Percentiles rank a stretch among this genome's conserved stretches.
phyloP scores from a whole-genome alignment of 805 yeast genomes.

The Hanseniaspora clermontiae region DNA sequence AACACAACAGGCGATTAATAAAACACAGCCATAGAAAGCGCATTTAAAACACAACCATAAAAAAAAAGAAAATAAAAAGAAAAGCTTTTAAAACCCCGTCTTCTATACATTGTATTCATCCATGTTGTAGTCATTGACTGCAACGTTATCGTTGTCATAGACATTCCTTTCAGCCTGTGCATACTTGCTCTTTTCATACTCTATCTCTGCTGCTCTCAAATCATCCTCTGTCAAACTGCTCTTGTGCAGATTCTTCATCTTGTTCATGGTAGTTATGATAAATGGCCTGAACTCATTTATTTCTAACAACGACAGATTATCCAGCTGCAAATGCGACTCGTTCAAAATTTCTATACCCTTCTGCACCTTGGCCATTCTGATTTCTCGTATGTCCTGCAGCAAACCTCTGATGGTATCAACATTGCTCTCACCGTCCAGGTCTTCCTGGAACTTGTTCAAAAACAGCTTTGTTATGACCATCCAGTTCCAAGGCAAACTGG shows the following conservation, averaged over 20 bases:
- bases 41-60: not conserved
- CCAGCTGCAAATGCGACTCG: slow-evolving; percentile 70
- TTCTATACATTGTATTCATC: not conserved
- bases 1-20: not conserved
- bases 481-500: slow-evolving; percentile 80
- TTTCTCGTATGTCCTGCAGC: slow-evolving; percentile 74
- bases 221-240: slow-evolving; percentile 14
- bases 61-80: too few species aligned
- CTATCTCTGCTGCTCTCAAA: not conserved
- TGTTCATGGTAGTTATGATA: slow-evolving; percentile 67
- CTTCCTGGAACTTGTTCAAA: slow-evolving; percentile 60
- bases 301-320: slow-evolving; percentile 71
- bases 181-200: not conserved
- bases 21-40: not conserved
- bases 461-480: slow-evolving; percentile 62
- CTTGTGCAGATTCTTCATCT: slow-evolving; percentile 41
- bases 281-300: slow-evolving; percentile 82
- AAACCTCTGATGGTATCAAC: slow-evolving; percentile 56
- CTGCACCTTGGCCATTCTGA: slow-evolving; percentile 66
- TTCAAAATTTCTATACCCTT: slow-evolving; percentile 68
- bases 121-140: not conserved
- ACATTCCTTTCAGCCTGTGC: not conserved
- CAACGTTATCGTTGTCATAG: not conserved
- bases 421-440: slow-evolving; percentile 45
- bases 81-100: not conserved